Evolutionary conservation across 768 basidiomycete genomes (phyloP).

Genomic region (Asterophora parasitica): DNA sequence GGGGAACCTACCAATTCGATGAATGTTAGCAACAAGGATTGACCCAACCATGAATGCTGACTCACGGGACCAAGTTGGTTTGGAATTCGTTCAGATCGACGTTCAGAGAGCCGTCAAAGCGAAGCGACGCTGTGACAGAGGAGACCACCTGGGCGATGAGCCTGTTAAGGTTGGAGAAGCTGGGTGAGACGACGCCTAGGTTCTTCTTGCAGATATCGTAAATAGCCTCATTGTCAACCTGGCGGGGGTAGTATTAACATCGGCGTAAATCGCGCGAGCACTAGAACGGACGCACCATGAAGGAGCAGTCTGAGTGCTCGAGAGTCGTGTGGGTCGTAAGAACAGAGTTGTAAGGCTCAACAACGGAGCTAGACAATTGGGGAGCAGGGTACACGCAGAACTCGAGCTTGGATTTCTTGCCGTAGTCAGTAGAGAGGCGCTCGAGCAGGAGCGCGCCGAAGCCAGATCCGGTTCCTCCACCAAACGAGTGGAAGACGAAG

Average conservation of each 20-base stretch:
- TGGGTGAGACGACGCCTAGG: constrained; percentile 77
- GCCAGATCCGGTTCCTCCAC: constrained; percentile 98
- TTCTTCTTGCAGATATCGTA: constrained; percentile 99
- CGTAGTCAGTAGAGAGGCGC: constrained; percentile 95
- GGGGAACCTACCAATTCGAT: constrained; percentile 62
- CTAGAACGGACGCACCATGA: constrained; percentile 70
- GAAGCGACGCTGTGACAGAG: constrained; percentile 92
- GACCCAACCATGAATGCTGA: constrained; percentile 15
- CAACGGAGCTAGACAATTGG: constrained; percentile 90
- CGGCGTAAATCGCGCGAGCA: neutral
- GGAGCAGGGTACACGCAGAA: constrained; percentile 98
- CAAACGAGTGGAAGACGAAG: constrained; percentile 99
- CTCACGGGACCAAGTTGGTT: constrained; percentile 96
- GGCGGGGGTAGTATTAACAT: constrained; percentile 7
- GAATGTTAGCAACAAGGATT: constrained; percentile 9
- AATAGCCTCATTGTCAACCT: constrained; percentile 99
- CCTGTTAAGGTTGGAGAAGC: constrained; percentile 92
- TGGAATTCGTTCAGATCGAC: constrained; percentile 99
- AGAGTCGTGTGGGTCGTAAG: constrained; percentile 98
- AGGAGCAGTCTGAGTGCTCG: constrained; percentile 99
- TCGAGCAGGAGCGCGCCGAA: constrained; percentile 97
- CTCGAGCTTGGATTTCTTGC: constrained; percentile 99
- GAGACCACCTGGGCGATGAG: constrained; percentile 99
- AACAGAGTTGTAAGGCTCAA: constrained; percentile 98
- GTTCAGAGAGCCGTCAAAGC: constrained; percentile 96